Base-by-base conservation (phyloP, 257 asterid genomes). In the Lithospermum erythrorhizon region DNA sequence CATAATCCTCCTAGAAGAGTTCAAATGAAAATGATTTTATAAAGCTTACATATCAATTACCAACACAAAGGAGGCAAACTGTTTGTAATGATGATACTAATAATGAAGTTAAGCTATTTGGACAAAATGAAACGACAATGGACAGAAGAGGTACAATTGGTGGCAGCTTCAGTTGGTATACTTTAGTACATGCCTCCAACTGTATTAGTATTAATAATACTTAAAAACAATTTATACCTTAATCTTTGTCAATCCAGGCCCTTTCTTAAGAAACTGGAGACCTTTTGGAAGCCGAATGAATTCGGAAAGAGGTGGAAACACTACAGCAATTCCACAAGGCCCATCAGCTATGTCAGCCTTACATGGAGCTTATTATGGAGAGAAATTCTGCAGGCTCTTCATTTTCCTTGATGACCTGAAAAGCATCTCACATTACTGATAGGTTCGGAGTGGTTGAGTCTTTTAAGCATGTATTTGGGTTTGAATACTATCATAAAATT, bases 371-470 rank as follows among this genome's bases (percentile, higher is more conserved):
- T 61, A 79, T 59, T 53, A 79, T 60, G 9, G 66, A 57, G 6
- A 68, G 76, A 63, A 79, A 74, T 61, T 79, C 85, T 14, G 55
- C 76, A 30, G 85, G 73, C 62, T 79, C 85, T 63, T 76, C 80
- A 66, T 73, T 62, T 73, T 76, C 85, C 70, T 68, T 72, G 25
- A 79, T 67, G 61, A 79, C 66, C 85, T 79, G 71, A 27, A 63
- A 58, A 74, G 20, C 62, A 17, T 61, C 21, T n/a, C 37, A 41
- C 41, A 29, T 35, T 9, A 19, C 25, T 27, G 41, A 57, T 3
- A 67, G 45, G 45, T 27, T 27, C 32, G 32, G 7, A 27, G 4
- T 6, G 6, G 7, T 27, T 27, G 32, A 27, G 32, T 27, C 32
- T 27, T 27, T 27, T 27, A 3, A 27, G 32, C 6, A 27, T 27